These are phyloP conservation scores for Gymnopilus junonius DNA, from an alignment of 768 basidiomycete genomes.

Conservation along the genomic window DNA sequence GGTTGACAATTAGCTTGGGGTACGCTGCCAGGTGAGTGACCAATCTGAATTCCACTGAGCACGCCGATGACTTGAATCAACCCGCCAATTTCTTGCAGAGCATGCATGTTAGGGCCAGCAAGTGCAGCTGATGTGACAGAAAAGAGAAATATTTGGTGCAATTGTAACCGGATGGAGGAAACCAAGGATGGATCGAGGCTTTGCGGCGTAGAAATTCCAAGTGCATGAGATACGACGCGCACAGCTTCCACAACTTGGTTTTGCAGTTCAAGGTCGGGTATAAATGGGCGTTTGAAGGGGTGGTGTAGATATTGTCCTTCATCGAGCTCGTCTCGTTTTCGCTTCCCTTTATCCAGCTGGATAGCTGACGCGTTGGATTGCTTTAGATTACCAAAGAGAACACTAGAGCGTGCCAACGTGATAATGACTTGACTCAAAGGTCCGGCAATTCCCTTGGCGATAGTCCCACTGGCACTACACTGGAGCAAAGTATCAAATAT, in stretches of 20 bases:
- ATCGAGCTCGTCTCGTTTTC: conserved; percentile 67
- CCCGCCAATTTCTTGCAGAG: conserved; percentile 77
- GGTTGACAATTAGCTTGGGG: conserved; percentile 33
- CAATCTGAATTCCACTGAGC: conserved; percentile 76
- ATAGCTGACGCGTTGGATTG: conserved; percentile 66
- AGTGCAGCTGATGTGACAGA: conserved; percentile 69
- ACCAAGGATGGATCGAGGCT: conserved; percentile 62
- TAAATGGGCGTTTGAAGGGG: conserved; percentile 49
- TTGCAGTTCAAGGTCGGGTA: conserved; percentile 52
- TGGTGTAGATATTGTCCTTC: conserved; percentile 34
- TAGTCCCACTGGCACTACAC: conserved; percentile 48
- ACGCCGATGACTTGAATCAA: conserved; percentile 84
- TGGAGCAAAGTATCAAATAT: conserved; percentile 60
- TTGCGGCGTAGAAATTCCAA: conserved; percentile 45
- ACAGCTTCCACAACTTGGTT: conserved; percentile 65
- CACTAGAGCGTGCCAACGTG: conserved; percentile 65
- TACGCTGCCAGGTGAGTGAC: conserved; percentile 44
- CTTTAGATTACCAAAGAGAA: conserved; percentile 66
- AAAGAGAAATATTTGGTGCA: conserved; percentile 82
- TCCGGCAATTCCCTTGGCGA: conserved; percentile 58
- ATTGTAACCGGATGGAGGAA: conserved; percentile 69
- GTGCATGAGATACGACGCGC: conserved; percentile 54
- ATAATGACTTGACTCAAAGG: conserved; percentile 67
- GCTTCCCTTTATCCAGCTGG: conserved; percentile 74
- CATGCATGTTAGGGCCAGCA: conserved; percentile 55